Conservation (phyloP, 1,284 basidiomycete species). For the Heterobasidion parviporum region DNA sequence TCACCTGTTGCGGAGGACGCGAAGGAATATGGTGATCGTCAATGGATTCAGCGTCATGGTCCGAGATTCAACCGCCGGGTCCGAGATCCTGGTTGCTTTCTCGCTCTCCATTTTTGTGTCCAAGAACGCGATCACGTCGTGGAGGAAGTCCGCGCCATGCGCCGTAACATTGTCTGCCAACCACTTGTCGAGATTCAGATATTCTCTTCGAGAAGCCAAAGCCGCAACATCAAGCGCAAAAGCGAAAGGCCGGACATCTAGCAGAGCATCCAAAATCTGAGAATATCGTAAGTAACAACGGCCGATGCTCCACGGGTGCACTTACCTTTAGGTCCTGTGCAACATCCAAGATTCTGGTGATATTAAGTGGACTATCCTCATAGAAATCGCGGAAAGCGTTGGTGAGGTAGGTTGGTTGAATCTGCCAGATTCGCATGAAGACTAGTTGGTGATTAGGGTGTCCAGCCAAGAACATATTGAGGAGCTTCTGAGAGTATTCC, state of each 20-base stretch:
- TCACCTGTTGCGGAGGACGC: constrained; percentile 75
- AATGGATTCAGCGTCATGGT: constrained; percentile 80
- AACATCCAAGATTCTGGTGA: constrained; percentile 91
- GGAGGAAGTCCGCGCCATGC: constrained; percentile 82
- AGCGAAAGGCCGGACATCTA: constrained; percentile 81
- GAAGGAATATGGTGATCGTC: constrained; percentile 88
- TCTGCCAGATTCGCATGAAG: constrained; percentile 94
- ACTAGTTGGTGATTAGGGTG: constrained; percentile 94
- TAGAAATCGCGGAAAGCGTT: constrained; percentile 89
- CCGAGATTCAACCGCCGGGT: constrained; percentile 69
- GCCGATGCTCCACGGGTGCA: constrained; percentile 1
- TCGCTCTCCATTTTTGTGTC: constrained; percentile 90
- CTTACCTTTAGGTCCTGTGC: constrained; percentile 89
- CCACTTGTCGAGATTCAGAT: constrained; percentile 96
- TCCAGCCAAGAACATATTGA: constrained; percentile 87
- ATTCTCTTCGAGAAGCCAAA: constrained; percentile 86
- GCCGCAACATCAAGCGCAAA: constrained; percentile 92
- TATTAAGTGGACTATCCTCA: constrained; percentile 86
- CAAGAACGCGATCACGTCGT: constrained; percentile 81
- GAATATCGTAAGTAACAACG: neutral
- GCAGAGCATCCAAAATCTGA: constrained; percentile 83
- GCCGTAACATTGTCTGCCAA: constrained; percentile 78
- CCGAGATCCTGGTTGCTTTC: constrained; percentile 69
- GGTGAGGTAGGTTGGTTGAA: constrained; percentile 78
- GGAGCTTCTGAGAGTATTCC: constrained; percentile 80